These are phyloP conservation scores for Suillus placidus DNA, from an alignment of 768 basidiomycete species.

Conservation along the genomic window DNA sequence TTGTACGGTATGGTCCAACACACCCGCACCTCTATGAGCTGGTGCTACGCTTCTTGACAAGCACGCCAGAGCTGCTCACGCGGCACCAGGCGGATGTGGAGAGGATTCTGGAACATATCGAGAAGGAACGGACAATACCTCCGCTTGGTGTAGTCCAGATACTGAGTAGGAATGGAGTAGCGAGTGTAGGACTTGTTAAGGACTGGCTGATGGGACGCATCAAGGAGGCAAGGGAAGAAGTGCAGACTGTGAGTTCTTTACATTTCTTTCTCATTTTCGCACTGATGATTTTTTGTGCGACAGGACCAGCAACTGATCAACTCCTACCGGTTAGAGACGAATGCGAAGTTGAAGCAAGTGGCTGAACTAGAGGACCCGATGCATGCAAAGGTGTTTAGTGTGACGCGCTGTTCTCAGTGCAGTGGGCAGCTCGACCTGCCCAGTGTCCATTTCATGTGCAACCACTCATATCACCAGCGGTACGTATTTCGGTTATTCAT, in stretches of 20 bases:
- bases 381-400: conserved; percentile 88
- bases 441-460: conserved; percentile 96
- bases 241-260: conserved; percentile 66
- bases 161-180: conserved; percentile 83
- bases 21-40: conserved; percentile 83
- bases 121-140: conserved; percentile 80
- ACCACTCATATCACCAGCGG: conserved; percentile 96
- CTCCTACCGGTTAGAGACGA: conserved; percentile 89
- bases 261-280: conserved; percentile 5
- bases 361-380: conserved; percentile 77
- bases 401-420: conserved; percentile 90
- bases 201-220: conserved; percentile 87
- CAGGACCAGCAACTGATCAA: conserved; percentile 85
- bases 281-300: neutral
- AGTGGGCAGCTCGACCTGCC: conserved; percentile 90
- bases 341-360: conserved; percentile 77
- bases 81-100: conserved; percentile 74
- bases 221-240: conserved; percentile 69
- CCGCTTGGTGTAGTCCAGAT: conserved; percentile 91
- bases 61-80: conserved; percentile 69
- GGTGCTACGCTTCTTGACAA: conserved; percentile 88
- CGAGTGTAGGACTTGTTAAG: conserved; percentile 90
- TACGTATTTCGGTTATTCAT: conserved; percentile 33
- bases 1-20: conserved; percentile 71
- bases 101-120: conserved; percentile 73